A percentile compares a stretch with the other conserved stretches of the same genome.
Evolutionary conservation across 495 filamentous ascomycete species (phyloP).

Genomic region (Penicillium daleae): DNA sequence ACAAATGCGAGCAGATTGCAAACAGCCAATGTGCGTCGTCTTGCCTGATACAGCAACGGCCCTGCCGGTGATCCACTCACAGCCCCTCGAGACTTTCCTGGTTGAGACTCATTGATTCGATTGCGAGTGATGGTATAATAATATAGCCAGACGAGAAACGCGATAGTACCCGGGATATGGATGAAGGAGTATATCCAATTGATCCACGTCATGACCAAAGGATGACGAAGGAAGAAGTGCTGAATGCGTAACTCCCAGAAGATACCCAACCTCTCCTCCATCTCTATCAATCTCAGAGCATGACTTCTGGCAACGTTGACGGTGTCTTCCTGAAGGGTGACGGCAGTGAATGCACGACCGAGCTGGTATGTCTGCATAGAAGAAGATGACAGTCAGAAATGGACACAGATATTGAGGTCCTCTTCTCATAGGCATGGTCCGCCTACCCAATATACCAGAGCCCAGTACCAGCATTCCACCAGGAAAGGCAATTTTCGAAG

Average conservation of each 20-base stretch:
- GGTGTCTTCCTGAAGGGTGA: slow-evolving; percentile 61
- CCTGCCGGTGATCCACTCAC: slow-evolving; percentile 49
- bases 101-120: slow-evolving; percentile 40
- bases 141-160: slow-evolving; percentile 68
- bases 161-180: slow-evolving; percentile 79
- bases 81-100: slow-evolving; percentile 39
- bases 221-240: slow-evolving; percentile 53
- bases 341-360: slow-evolving; percentile 63
- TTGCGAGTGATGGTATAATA: slow-evolving; percentile 64
- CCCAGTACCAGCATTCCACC: slow-evolving; percentile 83
- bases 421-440: background rate
- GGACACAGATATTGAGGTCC: background rate
- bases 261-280: slow-evolving; percentile 57
- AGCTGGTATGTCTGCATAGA: slow-evolving; percentile 60
- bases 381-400: background rate
- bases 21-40: slow-evolving; percentile 70
- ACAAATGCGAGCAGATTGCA: slow-evolving; percentile 79
- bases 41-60: slow-evolving; percentile 58
- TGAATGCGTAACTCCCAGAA: slow-evolving; percentile 62
- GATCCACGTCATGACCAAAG: slow-evolving; percentile 49
- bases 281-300: slow-evolving; percentile 57
- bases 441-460: slow-evolving; percentile 64
- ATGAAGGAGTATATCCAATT: slow-evolving; percentile 80
- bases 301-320: slow-evolving; percentile 60
- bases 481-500: slow-evolving; percentile 74